Base-by-base conservation (phyloP, 805 yeast species). In the Suhomyces xylopsoci region DNA sequence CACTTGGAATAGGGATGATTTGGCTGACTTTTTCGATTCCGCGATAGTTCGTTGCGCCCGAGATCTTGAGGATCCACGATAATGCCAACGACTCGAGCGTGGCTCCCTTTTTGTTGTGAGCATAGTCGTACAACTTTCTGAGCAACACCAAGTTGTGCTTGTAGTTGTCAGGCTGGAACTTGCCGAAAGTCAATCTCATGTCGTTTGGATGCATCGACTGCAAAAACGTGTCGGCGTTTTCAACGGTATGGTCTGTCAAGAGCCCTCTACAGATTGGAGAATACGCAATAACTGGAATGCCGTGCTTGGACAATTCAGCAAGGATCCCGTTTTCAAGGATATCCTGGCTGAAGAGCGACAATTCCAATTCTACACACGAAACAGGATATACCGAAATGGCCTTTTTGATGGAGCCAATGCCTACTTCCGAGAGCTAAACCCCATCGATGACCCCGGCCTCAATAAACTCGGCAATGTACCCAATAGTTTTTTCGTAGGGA, bases 1-100 rank as follows among this genome's bases (percentile, higher is more conserved):
- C 85, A 50, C 92, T 85, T 19, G 97, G 97, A 65, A 91, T 87
- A 32, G 97, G 96, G 45, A 91, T 63, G 44, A 89, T 76, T 53
- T 70, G 74, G 22, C 91, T 81, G 50, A 73, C 77, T 48, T 73
- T 71, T 20, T 58, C 50, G 40, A 72, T 57, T 2, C 80, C 81
- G 7, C 73, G 66, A 59, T 65, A 74, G 49, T 80, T 76, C 51
- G 78, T 70, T 51, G 83, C 69, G 83, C 89, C 89, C 2, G 90
- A 84, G 19, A 91, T 67, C 3, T 91, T 84, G 40, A 88, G 46
- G 28, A 73, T 61, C 75, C 77, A 74, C 7, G 77, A 69, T 42
- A 73, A 59, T 1, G 78, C 69, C 49, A 73, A 64, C 2, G 67
- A 58, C 68, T 90, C 96, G 7, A 92, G 82, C 6, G 84, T 64